phyloP scores from a whole-genome alignment of 2,329 filamentous ascomycete genomes.

The Penicillium sclerotigenum region DNA sequence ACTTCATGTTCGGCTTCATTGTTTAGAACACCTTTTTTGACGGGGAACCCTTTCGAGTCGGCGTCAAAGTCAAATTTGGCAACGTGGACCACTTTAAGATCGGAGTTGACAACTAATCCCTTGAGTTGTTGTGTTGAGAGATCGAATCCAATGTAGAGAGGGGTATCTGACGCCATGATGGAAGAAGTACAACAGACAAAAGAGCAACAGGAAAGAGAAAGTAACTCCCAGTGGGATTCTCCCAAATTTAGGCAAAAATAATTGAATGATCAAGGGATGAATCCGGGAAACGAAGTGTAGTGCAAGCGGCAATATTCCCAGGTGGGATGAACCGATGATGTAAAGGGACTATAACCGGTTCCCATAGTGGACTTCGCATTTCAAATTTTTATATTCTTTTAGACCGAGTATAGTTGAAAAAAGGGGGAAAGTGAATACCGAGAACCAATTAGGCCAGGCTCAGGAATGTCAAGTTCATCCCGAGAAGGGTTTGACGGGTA shows the following conservation, averaged over 20 bases:
- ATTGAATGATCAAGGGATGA: not conserved
- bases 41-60: slow-evolving; percentile 73
- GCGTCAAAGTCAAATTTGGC: slow-evolving; percentile 94
- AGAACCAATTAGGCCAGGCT: not conserved
- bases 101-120: slow-evolving; percentile 80
- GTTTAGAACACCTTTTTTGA: slow-evolving; percentile 82
- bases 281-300: not conserved
- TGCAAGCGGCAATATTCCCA: slow-evolving; percentile 10
- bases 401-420: not conserved
- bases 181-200: not conserved
- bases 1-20: slow-evolving; percentile 83
- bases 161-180: slow-evolving; percentile 46
- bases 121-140: slow-evolving; percentile 96
- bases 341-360: slow-evolving; percentile 13
- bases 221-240: not conserved
- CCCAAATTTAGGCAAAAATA: not conserved
- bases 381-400: not conserved
- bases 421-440: slow-evolving; percentile 4
- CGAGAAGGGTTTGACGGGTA: slow-evolving; percentile 6
- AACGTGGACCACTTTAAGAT: slow-evolving; percentile 75
- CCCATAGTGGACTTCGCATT: not conserved
- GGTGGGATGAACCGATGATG: slow-evolving; percentile 17
- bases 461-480: not conserved
- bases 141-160: slow-evolving; percentile 88
- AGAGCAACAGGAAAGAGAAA: not conserved